Percentiles rank a stretch among this genome's conserved stretches.
Conservation (phyloP, 768 basidiomycete species). For the Auricularia cornea region DNA sequence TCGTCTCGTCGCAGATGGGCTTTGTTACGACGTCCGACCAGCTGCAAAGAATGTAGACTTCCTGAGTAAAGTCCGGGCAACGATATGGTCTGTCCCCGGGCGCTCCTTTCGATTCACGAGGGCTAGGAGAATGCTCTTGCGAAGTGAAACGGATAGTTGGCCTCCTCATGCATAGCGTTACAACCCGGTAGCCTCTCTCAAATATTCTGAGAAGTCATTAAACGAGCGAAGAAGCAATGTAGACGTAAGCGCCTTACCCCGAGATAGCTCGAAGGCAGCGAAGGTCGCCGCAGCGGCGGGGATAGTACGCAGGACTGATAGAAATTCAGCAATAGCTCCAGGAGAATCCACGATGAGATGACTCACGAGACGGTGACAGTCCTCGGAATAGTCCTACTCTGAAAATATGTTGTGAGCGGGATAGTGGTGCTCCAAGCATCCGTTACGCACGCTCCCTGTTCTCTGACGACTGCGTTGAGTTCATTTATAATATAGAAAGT, state of each 20-base stretch:
- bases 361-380: conserved; percentile 67
- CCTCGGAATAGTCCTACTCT: conserved; percentile 65
- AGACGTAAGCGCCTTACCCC: conserved; percentile 56
- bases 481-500: conserved; percentile 72
- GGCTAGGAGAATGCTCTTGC: too few relatives aligned
- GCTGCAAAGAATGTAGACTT: too few relatives aligned
- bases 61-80: too few relatives aligned
- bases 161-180: too few relatives aligned
- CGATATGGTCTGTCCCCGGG: too few relatives aligned
- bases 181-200: too few relatives aligned
- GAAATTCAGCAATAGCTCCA: neutral
- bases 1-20: neutral
- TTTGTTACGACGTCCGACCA: conserved; percentile 12
- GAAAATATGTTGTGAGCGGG: neutral
- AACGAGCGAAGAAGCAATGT: too few relatives aligned
- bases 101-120: too few relatives aligned
- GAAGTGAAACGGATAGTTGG: too few relatives aligned
- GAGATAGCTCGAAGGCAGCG: conserved; percentile 75
- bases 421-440: neutral
- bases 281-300: conserved; percentile 90
- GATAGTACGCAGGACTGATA: conserved; percentile 66
- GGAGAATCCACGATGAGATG: neutral
- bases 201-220: too few relatives aligned
- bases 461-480: conserved; percentile 53
- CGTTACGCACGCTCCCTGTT: conserved; percentile 60